Percentiles rank a stretch among this genome's conserved stretches.
phyloP scores from a whole-genome alignment of 176 grass and related monocot genomes.

The Carex scoparia region DNA sequence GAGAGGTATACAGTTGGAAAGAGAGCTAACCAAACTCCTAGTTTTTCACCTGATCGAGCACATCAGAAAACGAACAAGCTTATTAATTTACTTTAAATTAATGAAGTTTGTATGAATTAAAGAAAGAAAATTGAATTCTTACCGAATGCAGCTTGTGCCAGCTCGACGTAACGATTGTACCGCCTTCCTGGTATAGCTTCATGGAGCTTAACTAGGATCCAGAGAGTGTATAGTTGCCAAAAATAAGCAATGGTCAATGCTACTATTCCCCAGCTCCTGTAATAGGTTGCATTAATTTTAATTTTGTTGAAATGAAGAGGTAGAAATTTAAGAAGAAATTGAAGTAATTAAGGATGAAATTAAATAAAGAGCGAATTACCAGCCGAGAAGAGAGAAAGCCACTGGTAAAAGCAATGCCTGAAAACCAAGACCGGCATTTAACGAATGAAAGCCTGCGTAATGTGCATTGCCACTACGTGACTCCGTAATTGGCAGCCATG shows the following conservation, averaged over 20 bases:
- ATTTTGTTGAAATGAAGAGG: no score
- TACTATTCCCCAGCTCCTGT: constrained; percentile 96
- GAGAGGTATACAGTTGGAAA: constrained; percentile 98
- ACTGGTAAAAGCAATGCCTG: constrained; percentile 95
- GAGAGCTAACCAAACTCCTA: constrained; percentile 77
- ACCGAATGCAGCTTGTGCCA: constrained; percentile 98
- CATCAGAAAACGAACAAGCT: not conserved
- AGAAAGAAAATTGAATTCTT: constrained; percentile 32
- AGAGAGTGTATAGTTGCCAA: constrained; percentile 97
- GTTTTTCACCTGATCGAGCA: constrained; percentile 61
- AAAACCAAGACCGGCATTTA: constrained; percentile 91
- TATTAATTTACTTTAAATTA: not conserved
- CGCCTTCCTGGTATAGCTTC: constrained; percentile 92
- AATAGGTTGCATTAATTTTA: not conserved
- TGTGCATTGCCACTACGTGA: constrained; percentile 83
- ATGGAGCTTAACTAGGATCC: constrained; percentile 93
- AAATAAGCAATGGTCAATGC: constrained; percentile 82
- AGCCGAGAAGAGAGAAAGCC: constrained; percentile 73
- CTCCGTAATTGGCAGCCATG: constrained; percentile 96
- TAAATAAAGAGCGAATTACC: constrained; percentile 23
- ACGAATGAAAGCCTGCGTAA: constrained; percentile 87
- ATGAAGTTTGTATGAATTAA: not conserved
- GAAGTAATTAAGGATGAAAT: not conserved
- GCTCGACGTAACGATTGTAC: constrained; percentile 96
- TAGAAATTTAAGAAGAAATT: no score